Evolutionary conservation across 768 basidiomycete species (phyloP), one percentile per base, ranked within the genome.

Genomic region (Pulveroboletus sp.): DNA sequence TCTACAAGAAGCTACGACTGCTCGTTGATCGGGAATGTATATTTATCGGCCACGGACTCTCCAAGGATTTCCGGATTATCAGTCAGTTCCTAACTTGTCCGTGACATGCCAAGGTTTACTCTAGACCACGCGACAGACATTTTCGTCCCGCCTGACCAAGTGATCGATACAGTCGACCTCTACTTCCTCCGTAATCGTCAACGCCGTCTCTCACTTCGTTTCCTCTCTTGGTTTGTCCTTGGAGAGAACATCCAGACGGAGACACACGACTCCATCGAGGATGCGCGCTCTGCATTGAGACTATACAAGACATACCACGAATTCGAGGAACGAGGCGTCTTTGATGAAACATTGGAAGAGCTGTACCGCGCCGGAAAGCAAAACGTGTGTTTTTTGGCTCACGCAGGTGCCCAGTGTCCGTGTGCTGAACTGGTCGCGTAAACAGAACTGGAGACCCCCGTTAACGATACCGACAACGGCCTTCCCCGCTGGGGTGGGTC

Each of bases 211-310:
- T 95, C 93, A 0, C 75, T 99, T 18, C 83, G 92, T 8, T 99
- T 97, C 71, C 76, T 98, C 24, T 83, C 93, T 0, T 99, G 93
- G 92, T 93, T 86, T 66, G 78, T 98, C n/a, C 75, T 98, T 9
- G 79, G 86, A 40, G 84, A 93, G 63, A 83, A 89, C 59, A 98
- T 99, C 50, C 95, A 98, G 67, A 88, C 81, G 3, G 92, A 93
- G 18, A 90, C 83, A 11, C 95, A 99, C 66, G 96, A 98, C 67
- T 97, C 94, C n/a, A 95, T 99, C 57, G 96, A 99, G 67, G 95
- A 98, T 61, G 92, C 93, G 0, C 78, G 82, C 7, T 90, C 88
- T 6, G 93, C 95, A 1, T 71, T 96, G 28, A 77, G 83, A 56
- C 73, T 97, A 30, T 96, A 89, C 70, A 86, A 91, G 64, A 83